Evolutionary conservation across 768 basidiomycete genomes (phyloP).

Genomic region (Symmetrospora coprosmae): DNA sequence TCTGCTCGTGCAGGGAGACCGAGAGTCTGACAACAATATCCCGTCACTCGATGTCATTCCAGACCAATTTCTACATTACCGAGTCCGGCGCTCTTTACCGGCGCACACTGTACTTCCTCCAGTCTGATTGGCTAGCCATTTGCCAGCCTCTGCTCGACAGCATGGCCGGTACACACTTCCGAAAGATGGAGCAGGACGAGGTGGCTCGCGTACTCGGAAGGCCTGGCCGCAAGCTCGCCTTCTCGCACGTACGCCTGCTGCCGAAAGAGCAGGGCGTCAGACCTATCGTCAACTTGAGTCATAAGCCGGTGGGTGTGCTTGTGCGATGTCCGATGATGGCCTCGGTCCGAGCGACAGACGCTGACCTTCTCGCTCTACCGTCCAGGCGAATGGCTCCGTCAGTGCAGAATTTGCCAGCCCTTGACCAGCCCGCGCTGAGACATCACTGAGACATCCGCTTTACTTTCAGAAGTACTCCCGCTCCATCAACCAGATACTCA

Average conservation of each 20-base stretch:
- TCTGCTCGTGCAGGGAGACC: background rate
- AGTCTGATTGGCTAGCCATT: slow-evolving; percentile 79
- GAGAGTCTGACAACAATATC: no score
- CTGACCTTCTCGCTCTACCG: no score
- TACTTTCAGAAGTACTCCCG: slow-evolving; percentile 33
- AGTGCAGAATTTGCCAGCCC: no score
- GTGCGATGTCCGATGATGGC: no score
- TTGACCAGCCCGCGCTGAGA: background rate
- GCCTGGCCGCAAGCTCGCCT: slow-evolving; percentile 60
- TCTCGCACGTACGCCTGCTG: slow-evolving; percentile 70
- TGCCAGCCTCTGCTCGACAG: slow-evolving; percentile 66
- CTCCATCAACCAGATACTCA: slow-evolving; percentile 78
- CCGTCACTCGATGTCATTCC: background rate
- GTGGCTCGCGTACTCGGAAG: slow-evolving; percentile 34
- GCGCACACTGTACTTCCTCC: slow-evolving; percentile 74
- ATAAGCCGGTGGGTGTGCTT: slow-evolving; percentile 26
- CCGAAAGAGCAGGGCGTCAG: slow-evolving; percentile 92
- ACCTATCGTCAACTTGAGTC: slow-evolving; percentile 80
- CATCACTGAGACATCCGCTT: background rate
- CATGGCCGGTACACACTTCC: slow-evolving; percentile 58
- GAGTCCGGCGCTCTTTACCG: slow-evolving; percentile 75
- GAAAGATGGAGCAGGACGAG: slow-evolving; percentile 46
- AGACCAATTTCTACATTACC: slow-evolving; percentile 91
- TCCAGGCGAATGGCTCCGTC: background rate
- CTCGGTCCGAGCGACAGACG: no score